Evolutionary conservation across 169 alveolate species (phyloP).

Genomic region (Haemoproteus tartakovskyi): DNA sequence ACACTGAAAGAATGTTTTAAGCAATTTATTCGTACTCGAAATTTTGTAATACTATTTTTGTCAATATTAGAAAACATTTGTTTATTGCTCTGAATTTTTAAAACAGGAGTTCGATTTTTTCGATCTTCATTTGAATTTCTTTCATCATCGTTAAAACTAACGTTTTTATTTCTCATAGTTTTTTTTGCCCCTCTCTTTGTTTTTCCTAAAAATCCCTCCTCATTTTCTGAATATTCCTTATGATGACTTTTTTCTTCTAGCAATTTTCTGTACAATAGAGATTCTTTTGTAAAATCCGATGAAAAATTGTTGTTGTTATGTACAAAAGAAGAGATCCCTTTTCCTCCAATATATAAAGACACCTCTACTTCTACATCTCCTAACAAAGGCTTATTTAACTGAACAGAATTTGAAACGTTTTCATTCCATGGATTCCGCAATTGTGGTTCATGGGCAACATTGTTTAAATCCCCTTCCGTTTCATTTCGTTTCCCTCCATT

Average conservation of each 20-base stretch:
- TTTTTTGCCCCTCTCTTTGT: neutral
- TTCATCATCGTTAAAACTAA: neutral
- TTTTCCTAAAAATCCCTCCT: constrained; percentile 20
- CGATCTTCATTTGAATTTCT: constrained; percentile 3
- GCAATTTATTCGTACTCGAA: constrained; percentile 63
- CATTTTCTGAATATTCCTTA: constrained; percentile 26
- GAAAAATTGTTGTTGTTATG: constrained; percentile 53
- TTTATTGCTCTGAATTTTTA: constrained; percentile 62
- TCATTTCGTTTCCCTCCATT: too few relatives aligned
- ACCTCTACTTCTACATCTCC: constrained; percentile 65
- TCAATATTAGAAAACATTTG: constrained; percentile 43
- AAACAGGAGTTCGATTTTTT: constrained; percentile 16
- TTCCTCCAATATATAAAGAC: constrained; percentile 58
- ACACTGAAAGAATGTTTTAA: constrained; percentile 62
- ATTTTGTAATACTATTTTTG: constrained; percentile 55
- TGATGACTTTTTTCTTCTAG: constrained; percentile 22
- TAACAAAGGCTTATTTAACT: constrained; percentile 13
- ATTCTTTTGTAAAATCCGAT: constrained; percentile 49
- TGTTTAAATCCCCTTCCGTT: neutral
- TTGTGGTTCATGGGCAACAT: neutral
- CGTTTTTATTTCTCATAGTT: constrained; percentile 8
- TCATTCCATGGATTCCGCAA: too few relatives aligned
- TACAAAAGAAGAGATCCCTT: constrained; percentile 62
- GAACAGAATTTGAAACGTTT: neutral
- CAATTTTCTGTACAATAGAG: constrained; percentile 29